phyloP scores from a whole-genome alignment of 768 basidiomycete species.

The Suillus paluster region DNA sequence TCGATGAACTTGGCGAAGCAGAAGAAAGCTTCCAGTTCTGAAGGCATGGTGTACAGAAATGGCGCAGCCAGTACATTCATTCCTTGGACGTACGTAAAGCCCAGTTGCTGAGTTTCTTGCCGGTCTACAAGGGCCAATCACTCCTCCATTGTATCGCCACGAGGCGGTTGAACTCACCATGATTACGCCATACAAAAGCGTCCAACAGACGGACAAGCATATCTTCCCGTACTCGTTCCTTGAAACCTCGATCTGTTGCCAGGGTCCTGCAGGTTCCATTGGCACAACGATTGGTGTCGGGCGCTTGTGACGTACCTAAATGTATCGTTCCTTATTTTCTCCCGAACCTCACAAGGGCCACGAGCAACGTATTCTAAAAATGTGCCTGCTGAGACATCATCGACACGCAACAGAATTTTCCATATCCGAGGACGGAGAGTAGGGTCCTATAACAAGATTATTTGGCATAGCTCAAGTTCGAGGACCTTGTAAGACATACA shows the following conservation, averaged over 20 bases:
- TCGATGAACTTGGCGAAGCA: constrained; percentile 98
- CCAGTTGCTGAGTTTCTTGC: constrained; percentile 77
- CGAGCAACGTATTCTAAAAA: constrained; percentile 80
- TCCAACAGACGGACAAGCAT: constrained; percentile 96
- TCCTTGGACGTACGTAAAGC: constrained; percentile 97
- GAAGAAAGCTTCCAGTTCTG: constrained; percentile 97
- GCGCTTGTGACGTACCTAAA: constrained; percentile 64
- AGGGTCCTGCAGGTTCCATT: constrained; percentile 63
- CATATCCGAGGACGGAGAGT: constrained; percentile 91
- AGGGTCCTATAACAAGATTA: constrained; percentile 56
- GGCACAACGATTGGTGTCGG: neutral
- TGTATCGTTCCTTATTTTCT: constrained; percentile 96
- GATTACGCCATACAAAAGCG: constrained; percentile 96
- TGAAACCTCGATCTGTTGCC: constrained; percentile 97
- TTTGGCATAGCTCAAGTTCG: neutral
- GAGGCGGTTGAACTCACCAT: constrained; percentile 53
- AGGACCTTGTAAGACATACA: constrained; percentile 47
- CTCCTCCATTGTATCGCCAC: neutral
- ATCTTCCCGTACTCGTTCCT: constrained; percentile 94
- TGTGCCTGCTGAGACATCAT: constrained; percentile 73
- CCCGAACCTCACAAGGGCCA: constrained; percentile 85
- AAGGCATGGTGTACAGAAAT: constrained; percentile 96
- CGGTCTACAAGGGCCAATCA: constrained; percentile 51
- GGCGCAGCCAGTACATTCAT: constrained; percentile 99
- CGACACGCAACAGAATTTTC: constrained; percentile 90